phyloP scores from a whole-genome alignment of 164 flowering plant genomes.

The Berberis vulgaris region DNA sequence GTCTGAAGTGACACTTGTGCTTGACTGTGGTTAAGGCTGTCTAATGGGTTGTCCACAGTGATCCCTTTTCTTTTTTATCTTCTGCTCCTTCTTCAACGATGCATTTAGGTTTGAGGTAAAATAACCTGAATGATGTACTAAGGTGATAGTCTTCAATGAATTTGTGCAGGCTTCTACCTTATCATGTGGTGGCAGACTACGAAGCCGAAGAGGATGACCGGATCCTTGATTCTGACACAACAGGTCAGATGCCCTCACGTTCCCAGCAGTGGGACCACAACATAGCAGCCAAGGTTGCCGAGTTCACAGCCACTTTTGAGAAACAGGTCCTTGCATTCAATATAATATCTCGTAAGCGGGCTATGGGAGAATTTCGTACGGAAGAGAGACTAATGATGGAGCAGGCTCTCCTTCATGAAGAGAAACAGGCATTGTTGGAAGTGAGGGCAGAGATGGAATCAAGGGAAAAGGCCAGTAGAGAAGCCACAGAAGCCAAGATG shows the following conservation, averaged over 20 bases:
- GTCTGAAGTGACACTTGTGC: too few relatives aligned
- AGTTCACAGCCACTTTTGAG: slow-evolving; percentile 85
- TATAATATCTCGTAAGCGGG: slow-evolving; percentile 75
- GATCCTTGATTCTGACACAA: slow-evolving; percentile 90
- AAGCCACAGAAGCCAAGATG: slow-evolving; percentile 66
- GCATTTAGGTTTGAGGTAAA: too few relatives aligned
- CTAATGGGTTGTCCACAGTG: too few relatives aligned
- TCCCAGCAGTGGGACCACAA: slow-evolving; percentile 98
- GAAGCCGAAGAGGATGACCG: slow-evolving; percentile 98
- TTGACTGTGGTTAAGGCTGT: too few relatives aligned
- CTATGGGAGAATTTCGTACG: slow-evolving; percentile 73
- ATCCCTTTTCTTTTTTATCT: too few relatives aligned
- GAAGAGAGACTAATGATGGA: slow-evolving; percentile 96
- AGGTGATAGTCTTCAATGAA: neutral
- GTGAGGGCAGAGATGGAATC: slow-evolving; percentile 72
- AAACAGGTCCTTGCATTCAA: slow-evolving; percentile 91
- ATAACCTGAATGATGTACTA: too few relatives aligned
- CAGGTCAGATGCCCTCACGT: slow-evolving; percentile 81
- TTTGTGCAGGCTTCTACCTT: slow-evolving; percentile 69
- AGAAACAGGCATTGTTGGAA: slow-evolving; percentile 59
- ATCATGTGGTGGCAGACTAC: slow-evolving; percentile 98
- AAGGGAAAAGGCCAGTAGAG: slow-evolving; percentile 76
- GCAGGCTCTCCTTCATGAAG: slow-evolving; percentile 86
- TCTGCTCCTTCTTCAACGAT: too few relatives aligned
- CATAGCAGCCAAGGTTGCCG: slow-evolving; percentile 78